Base-by-base conservation (phyloP, 1,284 basidiomycete species). In the Tremellales sp. region DNA sequence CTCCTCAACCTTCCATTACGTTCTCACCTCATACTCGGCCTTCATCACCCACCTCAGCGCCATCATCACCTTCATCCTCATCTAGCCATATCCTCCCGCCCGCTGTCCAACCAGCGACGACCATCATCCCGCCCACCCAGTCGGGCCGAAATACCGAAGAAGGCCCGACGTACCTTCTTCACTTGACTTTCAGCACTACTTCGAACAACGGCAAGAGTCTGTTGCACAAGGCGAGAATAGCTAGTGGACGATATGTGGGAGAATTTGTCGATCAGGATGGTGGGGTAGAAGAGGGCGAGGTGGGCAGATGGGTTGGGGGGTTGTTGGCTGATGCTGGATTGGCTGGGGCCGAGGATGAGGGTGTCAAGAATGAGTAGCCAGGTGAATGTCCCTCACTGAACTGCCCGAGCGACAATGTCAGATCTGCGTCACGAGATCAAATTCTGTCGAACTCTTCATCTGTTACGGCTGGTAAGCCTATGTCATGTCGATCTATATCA, bases 141-240 rank as follows among this genome's bases (percentile, higher is more conserved):
- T 35, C 49, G 2, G 12, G 43, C 17, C 17, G 40, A 15, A 15
- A 42, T 1, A 23, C 27, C 8, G 31, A 40, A 1, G 45, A 45
- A 8, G 68, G 67, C 13, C 70, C 70, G 23, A 64, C 62, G 6
- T 72, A 72, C 49, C 51, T 61, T 29, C 49, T 72, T 15, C 58
- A 64, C 33, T 56, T 72, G 22, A 64, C 50, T 7, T 53, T 70
- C 10, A 62, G 64, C 2, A 70, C 65, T 1, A 72, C 70, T 19
- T 62, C 60, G 29, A 72, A 72, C 52, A 70, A 68, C 47, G 70
- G 70, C 43, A 72, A 72, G 54, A 59, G 54, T 23, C 56, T 70
- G 21, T 61, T 72, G 23, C 62, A 65, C 49, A 70, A 70, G 51
- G 59, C 64, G 1, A 54, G 64, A 25, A 57, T 68, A 15, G 59